These are phyloP conservation scores for Firmiana major DNA, from an alignment of 345 rosid species.

Conservation along the genomic window DNA sequence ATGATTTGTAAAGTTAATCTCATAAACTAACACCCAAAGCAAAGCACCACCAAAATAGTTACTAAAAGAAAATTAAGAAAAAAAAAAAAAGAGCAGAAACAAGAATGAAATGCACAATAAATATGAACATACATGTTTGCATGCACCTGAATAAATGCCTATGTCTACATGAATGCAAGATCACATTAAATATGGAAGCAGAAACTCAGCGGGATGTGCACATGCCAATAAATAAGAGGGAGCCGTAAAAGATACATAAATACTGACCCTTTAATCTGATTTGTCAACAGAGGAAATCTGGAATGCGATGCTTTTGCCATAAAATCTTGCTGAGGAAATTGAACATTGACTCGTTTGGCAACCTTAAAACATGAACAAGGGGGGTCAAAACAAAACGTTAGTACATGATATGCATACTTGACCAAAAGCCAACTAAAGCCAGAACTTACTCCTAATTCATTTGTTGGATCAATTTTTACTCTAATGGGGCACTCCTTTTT, in stretches of 20 bases:
- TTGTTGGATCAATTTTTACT: constrained; percentile 26
- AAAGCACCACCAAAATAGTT: not conserved
- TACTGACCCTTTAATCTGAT: constrained; percentile 52
- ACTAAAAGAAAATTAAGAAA: not conserved
- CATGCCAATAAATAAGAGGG: not conserved
- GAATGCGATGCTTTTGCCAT: constrained; percentile 36
- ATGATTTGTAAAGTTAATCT: not conserved
- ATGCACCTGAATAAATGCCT: not conserved
- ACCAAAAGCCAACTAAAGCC: constrained; percentile 8
- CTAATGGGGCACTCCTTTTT: constrained; percentile 27
- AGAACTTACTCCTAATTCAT: constrained; percentile 47
- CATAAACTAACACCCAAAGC: not conserved
- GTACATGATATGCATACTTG: not conserved
- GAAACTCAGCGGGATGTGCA: not conserved
- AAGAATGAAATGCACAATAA: not conserved
- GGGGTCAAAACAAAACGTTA: constrained; percentile 8
- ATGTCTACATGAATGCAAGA: not conserved
- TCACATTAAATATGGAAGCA: not conserved
- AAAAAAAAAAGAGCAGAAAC: not conserved
- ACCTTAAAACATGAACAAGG: constrained; percentile 39
- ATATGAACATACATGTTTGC: not conserved
- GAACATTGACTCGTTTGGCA: constrained; percentile 35
- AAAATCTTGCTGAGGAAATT: constrained; percentile 37
- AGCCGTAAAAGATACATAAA: not conserved
- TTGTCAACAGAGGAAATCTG: constrained; percentile 26